Base-by-base conservation (phyloP, 208 protist species). In the Trypanosoma platydactyli region DNA sequence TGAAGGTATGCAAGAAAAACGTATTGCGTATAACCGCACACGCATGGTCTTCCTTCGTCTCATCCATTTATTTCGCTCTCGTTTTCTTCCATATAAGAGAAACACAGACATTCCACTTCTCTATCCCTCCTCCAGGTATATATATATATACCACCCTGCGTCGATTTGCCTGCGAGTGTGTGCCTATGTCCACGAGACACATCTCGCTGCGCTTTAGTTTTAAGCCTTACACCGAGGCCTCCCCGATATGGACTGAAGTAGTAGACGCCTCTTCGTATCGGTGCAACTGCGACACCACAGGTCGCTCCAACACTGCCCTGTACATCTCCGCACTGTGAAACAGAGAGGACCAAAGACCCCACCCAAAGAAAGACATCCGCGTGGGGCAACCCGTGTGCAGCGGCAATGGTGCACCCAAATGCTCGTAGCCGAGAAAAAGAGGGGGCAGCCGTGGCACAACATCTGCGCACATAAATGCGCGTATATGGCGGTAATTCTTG, bases 311-410 rank as follows among this genome's bases (percentile, higher is more conserved):
- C 44, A 85, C 76, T 15, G 46, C 52, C 54, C 53, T 58, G 69
- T 89, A 89, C 57, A 85, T 71, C 50, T 84, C 79, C 0, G 79
- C 68, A 56, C 68, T 86, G 77, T 89, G 83, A 67, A 84, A 89
- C 15, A 83, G 63, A 48, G 65, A 55, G 22, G 83, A 85, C 68
- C 73, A 81, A 55, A 89, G 70, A 49, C 83, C 79, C 77, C 79
- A 86, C 27, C 60, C 76, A 18, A 89, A 49, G 55, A 81, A 89
- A 7, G 79, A 80, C 13, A 70, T 30, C 13, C 76, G 73, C 24
- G 70, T 79, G 27, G 61, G 46, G 46, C 83, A 89, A 5, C 83
- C 83, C 20, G 83, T 89, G 61, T 83, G 70, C n/a, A 89, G 71
- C 3, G 79, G 79, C 33, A 89, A 69, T 55, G 71, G 79, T 56